These are phyloP conservation scores for Candida easanensis DNA, from an alignment of 805 yeast species.

Conservation along the genomic window DNA sequence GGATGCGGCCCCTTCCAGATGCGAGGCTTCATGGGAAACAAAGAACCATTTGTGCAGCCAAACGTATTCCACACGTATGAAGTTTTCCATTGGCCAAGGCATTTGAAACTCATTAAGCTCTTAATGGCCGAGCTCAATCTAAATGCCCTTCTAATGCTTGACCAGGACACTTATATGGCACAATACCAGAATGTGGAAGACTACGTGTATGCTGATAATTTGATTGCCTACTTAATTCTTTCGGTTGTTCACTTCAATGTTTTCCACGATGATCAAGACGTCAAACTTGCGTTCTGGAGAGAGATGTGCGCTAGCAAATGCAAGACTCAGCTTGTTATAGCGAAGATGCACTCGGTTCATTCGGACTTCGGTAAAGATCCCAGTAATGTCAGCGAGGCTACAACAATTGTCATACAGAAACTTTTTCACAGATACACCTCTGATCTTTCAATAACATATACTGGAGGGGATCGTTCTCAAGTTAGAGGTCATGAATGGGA, in stretches of 20 bases:
- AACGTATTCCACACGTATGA: background rate
- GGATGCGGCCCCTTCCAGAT: background rate
- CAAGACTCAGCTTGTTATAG: no score
- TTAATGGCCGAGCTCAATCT: background rate
- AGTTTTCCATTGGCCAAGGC: background rate
- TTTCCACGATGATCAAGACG: no score
- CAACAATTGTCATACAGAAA: no score
- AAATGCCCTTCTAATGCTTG: background rate
- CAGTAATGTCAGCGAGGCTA: no score
- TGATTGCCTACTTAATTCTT: background rate
- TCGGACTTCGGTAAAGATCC: no score
- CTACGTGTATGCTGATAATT: background rate
- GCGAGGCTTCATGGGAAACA: background rate
- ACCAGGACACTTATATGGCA: background rate
- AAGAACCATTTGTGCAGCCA: background rate
- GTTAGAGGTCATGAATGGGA: no score
- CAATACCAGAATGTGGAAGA: background rate
- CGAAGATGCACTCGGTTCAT: no score
- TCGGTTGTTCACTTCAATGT: background rate
- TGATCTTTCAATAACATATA: no score
- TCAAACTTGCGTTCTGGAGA: no score
- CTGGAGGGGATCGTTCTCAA: no score
- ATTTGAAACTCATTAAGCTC: background rate
- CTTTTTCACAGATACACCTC: no score
- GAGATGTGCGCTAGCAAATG: no score